phyloP scores from a whole-genome alignment of 2,329 filamentous ascomycete genomes.

The Calonectria pteridis region DNA sequence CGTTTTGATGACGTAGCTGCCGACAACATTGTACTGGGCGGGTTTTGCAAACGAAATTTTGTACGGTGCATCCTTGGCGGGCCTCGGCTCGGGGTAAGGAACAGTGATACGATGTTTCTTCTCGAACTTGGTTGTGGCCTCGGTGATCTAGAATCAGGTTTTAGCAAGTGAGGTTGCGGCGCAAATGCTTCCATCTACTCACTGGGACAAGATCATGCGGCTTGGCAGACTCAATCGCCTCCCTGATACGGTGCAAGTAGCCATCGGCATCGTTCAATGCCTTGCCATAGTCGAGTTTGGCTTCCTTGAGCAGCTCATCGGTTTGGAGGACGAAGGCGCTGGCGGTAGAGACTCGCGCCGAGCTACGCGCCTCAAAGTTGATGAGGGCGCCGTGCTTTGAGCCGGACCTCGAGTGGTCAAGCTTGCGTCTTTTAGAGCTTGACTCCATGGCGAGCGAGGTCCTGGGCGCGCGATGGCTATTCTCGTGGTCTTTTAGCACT shows the following conservation, averaged over 20 bases:
- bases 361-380: slow-evolving; percentile 55
- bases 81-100: slow-evolving; percentile 87
- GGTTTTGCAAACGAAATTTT: slow-evolving; percentile 85
- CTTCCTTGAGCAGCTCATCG: slow-evolving; percentile 69
- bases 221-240: slow-evolving; percentile 63
- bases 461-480: slow-evolving; percentile 19
- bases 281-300: slow-evolving; percentile 64
- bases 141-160: slow-evolving; percentile 67
- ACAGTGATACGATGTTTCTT: slow-evolving; percentile 77
- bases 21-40: slow-evolving; percentile 84
- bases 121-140: slow-evolving; percentile 77
- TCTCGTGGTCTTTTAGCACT: slow-evolving; percentile 27
- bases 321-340: slow-evolving; percentile 71
- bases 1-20: slow-evolving; percentile 85
- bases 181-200: slow-evolving; percentile 43
- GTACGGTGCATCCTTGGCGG: slow-evolving; percentile 81
- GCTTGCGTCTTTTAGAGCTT: slow-evolving; percentile 62
- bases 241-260: slow-evolving; percentile 65
- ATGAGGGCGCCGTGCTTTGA: slow-evolving; percentile 53
- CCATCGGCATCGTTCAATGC: slow-evolving; percentile 62
- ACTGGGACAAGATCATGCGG: slow-evolving; percentile 65
- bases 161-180: slow-evolving; percentile 27
- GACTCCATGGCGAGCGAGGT: slow-evolving; percentile 56
- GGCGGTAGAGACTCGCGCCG: slow-evolving; percentile 58
- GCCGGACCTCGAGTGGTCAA: slow-evolving; percentile 54